Evolutionary conservation across 805 yeast genomes (phyloP).

Genomic region (Saturnispora quitensis): DNA sequence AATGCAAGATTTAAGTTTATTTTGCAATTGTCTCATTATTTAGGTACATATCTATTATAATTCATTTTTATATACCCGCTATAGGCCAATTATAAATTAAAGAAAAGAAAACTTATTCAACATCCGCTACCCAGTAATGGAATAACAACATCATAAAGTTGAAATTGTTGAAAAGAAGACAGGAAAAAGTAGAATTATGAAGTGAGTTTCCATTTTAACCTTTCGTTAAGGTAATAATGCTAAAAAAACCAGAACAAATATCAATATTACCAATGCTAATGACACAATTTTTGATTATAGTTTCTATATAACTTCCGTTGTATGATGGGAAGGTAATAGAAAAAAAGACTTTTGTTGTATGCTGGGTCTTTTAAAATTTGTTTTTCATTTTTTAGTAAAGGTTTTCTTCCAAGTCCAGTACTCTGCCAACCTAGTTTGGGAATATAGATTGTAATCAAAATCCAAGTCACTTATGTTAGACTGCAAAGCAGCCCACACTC

Average conservation of each 20-base stretch:
- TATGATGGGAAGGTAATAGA: background rate
- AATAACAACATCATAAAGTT: background rate
- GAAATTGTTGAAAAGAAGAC: background rate
- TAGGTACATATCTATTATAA: background rate
- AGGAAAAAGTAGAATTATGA: background rate
- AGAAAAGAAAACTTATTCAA: background rate
- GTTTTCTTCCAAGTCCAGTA: conserved; percentile 57
- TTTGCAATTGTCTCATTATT: background rate
- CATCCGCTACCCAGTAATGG: background rate
- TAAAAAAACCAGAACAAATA: background rate
- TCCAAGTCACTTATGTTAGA: conserved; percentile 60
- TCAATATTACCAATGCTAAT: background rate
- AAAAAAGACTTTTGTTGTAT: background rate
- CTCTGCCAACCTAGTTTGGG: conserved; percentile 51
- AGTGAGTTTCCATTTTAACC: background rate
- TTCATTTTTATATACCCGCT: background rate
- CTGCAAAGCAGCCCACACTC: conserved; percentile 75
- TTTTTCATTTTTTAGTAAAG: background rate
- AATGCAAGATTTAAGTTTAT: background rate
- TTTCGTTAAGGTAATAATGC: background rate
- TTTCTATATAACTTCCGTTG: background rate
- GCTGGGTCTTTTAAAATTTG: background rate
- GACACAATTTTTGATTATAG: background rate
- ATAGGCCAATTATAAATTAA: background rate
- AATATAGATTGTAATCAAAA: conserved; percentile 58